Base-by-base conservation (phyloP, 1,139 yeast species). In the Debaryomyces subglobosus region DNA sequence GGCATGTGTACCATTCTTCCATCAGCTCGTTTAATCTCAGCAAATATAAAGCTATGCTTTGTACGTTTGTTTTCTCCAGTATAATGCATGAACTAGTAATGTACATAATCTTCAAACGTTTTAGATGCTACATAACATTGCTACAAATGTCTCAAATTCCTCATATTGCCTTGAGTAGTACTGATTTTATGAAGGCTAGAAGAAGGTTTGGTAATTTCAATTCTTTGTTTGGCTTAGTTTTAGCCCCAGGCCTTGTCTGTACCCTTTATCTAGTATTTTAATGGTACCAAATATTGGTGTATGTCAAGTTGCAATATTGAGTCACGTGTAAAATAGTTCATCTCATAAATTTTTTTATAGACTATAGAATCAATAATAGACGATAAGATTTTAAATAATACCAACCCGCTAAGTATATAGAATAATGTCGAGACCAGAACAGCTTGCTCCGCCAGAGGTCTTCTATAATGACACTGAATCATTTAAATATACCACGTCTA, bases 1-100 rank as follows among this genome's bases (percentile, higher is more conserved):
- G 98, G 54, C 99, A 95, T 63, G 99, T 94, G 6, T 95, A 94
- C 65, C 97, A 91, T 64, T 86, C 96, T 25, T 84, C 95, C n/a
- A 89, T 94, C 51, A 84, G 95, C 55, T 85, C 92, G 0, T 74
- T 91, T 45, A 77, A 82, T 43, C 74, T 91, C 48, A 79, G 82
- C 55, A 89, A 85, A 62, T 51, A 63, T 1, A 76, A 77, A 44
- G 97, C 98, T 0, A 85, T 95, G 1, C 61, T 92, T 34, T 68
- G 88, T 60, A 94, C 99, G 0, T 94, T 95, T 63, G 62, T 90
- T 25, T 67, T 95, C 40, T 89, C 96, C 48, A 81, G 96, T 13
- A 60, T 89, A 8, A 82, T 94, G 37, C 99, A 94, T 67, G 99
- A 94, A 65, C 68, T 91, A 49, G 94, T 92, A 32, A 94, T 94